phyloP scores from a whole-genome alignment of 345 rosid species.

The Turnera subulata region DNA sequence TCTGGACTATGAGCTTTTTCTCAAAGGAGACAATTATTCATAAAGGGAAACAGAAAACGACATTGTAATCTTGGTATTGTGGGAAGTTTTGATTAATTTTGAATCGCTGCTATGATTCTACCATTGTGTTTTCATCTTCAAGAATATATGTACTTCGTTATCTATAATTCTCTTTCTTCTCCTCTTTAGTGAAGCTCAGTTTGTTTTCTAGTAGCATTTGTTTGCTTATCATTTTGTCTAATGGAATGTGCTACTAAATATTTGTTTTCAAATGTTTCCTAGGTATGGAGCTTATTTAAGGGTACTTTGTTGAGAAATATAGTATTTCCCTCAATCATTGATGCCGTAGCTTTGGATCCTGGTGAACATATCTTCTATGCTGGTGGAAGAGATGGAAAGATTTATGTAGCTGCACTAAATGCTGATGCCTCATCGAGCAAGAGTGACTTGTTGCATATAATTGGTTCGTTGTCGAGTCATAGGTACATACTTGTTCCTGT shows the following conservation, averaged over 20 bases:
- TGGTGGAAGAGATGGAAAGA: conserved; percentile 74
- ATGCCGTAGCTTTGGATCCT: conserved; percentile 78
- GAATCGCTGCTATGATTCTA: too few relatives aligned
- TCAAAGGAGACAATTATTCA: too few relatives aligned
- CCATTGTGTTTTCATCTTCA: background rate
- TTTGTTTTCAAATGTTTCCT: conserved; percentile 2
- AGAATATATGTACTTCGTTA: background rate
- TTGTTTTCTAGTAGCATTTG: background rate
- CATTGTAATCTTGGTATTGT: too few relatives aligned
- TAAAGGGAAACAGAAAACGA: too few relatives aligned
- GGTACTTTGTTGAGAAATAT: conserved; percentile 59
- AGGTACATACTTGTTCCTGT: conserved; percentile 39
- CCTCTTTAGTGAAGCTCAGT: background rate
- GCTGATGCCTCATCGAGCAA: conserved; percentile 41
- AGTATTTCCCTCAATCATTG: conserved; percentile 65
- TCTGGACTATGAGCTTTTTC: too few relatives aligned
- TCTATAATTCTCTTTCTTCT: background rate
- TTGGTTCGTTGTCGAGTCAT: conserved; percentile 58
- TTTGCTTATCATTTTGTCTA: background rate
- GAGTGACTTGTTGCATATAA: conserved; percentile 50
- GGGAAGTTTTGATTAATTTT: too few relatives aligned
- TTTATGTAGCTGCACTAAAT: conserved; percentile 63
- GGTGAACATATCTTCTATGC: conserved; percentile 81
- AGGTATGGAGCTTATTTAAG: conserved; percentile 83
- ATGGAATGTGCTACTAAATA: background rate